A percentile compares a stretch with the other conserved stretches of the same genome.
Conservation (phyloP, 306 rosid genomes). For the Geum urbanum region DNA sequence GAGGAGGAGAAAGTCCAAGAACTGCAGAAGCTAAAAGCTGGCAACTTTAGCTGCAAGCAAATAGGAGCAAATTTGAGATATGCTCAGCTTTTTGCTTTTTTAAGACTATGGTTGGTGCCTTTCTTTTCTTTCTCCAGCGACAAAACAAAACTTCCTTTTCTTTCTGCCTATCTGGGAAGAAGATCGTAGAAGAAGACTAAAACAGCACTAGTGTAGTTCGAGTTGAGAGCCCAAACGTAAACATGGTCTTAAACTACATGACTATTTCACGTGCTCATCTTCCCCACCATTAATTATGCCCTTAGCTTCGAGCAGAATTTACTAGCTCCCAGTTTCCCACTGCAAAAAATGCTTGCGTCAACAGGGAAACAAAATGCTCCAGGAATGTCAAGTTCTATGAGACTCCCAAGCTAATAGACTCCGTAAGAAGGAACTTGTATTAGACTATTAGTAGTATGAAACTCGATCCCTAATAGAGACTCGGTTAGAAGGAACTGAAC, state of each 20-base stretch:
- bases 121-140: constrained; percentile 2
- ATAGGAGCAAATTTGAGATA: background rate
- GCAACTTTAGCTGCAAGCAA: constrained; percentile 9
- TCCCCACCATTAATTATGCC: background rate
- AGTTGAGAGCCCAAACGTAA: background rate
- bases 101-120: background rate
- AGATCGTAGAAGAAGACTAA: background rate
- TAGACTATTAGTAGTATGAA: no score
- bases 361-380: no score
- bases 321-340: background rate
- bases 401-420: no score
- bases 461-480: no score
- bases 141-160: constrained; percentile 12
- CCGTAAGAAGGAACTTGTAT: no score
- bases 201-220: background rate
- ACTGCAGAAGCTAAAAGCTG: constrained; percentile 9
- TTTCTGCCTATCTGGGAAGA: background rate
- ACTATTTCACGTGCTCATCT: background rate
- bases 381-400: no score
- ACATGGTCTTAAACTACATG: background rate
- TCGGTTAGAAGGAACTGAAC: no score
- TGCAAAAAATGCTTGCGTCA: background rate
- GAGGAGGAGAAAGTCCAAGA: background rate
- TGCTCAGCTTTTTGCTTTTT: background rate
- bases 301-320: background rate